Base-by-base conservation (phyloP, 768 basidiomycete genomes). In the Auricularia heimuer region DNA sequence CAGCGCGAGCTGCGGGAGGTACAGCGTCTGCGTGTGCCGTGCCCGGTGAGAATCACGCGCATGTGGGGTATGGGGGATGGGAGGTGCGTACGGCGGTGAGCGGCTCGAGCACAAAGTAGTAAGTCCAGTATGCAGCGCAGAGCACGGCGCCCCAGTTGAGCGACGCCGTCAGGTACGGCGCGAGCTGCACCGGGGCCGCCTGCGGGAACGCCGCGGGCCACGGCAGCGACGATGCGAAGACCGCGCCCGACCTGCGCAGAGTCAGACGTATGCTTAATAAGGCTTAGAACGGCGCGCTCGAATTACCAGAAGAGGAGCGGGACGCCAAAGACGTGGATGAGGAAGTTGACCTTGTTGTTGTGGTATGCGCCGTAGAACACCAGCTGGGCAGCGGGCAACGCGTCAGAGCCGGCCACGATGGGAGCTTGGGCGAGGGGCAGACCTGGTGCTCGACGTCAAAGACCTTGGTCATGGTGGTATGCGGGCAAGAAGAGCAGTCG, bases 311-410 rank as follows among this genome's bases (percentile, higher is more conserved):
- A 73, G 67, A 97, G 81, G 66, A 89, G 71, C 6, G 94, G 94
- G 12, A 96, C 93, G 68, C 86, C 93, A 66, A 91, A 71, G 69
- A 94, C 79, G 75, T 98, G 96, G 67, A 98, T 92, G 64, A 82
- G 75, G 68, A 98, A 77, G 74, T 98, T 98, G 67, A 85, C 76
- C 34, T 84, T 84, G 74, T 96, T 88, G 16, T 85, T 80, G 75
- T 97, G 94, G 76, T 97, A 97, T 62, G 93, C 88, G 21, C 92
- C 93, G 74, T 98, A 98, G 80, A 96, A 96, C 33, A 87, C 80
- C 71, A 98, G 82, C 93, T 97, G 67, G 47, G 39, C 39, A 66
- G 44, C 63, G 29, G 29, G 29, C 29, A 29, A 29, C 29, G 62
- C 64, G 54, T 16, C 54, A 62, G 64, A 44, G 61, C 63, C 70